Base-by-base conservation (phyloP, 2,329 filamentous ascomycete species). In the Hymenoscyphus salicellus region DNA sequence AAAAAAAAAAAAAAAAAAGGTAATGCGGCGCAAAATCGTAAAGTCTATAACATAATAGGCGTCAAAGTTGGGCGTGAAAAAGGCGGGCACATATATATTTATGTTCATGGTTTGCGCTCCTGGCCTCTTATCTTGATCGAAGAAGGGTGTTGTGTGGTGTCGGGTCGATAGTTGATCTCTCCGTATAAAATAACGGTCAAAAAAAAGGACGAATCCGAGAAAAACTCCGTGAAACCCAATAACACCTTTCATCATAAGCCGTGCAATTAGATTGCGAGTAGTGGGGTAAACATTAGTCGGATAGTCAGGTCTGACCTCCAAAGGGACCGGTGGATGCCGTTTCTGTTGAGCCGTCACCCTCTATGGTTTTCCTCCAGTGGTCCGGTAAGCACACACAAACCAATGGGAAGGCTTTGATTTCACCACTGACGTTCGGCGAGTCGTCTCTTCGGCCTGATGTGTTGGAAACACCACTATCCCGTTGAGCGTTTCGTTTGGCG, bases 401-500 rank as follows among this genome's bases (percentile, higher is more conserved):
- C 68, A 99, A 83, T 55, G 95, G 95, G 83, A 98, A 98, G 36
- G 95, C 95, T 78, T 98, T 98, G 81, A 98, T 95, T 76, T 98
- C 94, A 65, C 92, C 92, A 59, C 69, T 75, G 11, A 83, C 84
- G n/a, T 89, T 88, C 26, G 90, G 89, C 33, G 90, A 91, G 41
- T 81, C 74, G 57, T 86, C 83, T 57, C 83, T 82, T 55, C 84
- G 81, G 23, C 83, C 85, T 2, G 91, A 90, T 20, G 90, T 89
- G 78, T 92, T 90, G 56, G 92, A 97, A 55, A 98, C 91, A 64
- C 95, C 95, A 73, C 94, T 98, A 78, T 99, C 95, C 67, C 95
- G 87, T 75, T 96, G 93, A 38, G 87, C 81, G 73, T 91, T 88
- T 72, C 87, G 86, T 68, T 89, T 85, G 55, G 85, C 84, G 72